A percentile compares a stretch with the other conserved stretches of the same genome.
Conservation (phyloP, 192 early-diverging fungal species). For the Diversispora eburnea region DNA sequence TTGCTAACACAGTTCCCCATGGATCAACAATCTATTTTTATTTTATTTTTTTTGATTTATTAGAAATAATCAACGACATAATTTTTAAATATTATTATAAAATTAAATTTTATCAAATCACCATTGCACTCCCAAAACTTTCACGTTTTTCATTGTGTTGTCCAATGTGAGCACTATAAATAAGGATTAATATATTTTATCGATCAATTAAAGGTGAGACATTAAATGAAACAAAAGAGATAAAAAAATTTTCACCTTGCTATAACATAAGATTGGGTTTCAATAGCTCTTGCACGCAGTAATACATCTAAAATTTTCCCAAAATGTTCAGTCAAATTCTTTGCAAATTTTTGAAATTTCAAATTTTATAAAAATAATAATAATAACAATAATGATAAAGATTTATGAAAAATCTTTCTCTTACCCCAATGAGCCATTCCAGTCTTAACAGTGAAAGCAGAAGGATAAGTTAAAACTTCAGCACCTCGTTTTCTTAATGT, state of each 20-base stretch:
- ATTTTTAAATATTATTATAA: not conserved
- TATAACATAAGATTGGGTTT: constrained; percentile 80
- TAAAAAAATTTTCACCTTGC: constrained; percentile 34
- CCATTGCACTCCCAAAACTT: constrained; percentile 80
- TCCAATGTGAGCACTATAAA: constrained; percentile 65
- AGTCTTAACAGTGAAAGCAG: constrained; percentile 77
- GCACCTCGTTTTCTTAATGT: constrained; percentile 53
- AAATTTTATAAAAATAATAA: not conserved
- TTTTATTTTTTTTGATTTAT: not conserved
- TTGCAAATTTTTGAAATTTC: no score
- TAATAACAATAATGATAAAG: not conserved
- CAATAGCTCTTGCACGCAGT: constrained; percentile 77
- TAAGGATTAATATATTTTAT: not conserved
- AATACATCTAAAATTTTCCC: constrained; percentile 56
- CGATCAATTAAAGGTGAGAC: not conserved
- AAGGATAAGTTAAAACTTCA: constrained; percentile 74
- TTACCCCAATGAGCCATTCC: constrained; percentile 81
- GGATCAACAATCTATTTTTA: constrained; percentile 68
- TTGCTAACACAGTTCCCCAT: constrained; percentile 73
- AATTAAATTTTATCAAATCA: constrained; percentile 28
- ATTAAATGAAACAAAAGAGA: not conserved
- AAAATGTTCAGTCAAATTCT: no score
- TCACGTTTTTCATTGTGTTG: constrained; percentile 65
- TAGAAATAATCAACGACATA: not conserved
- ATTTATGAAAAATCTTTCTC: not conserved